Evolutionary conservation across 2,329 filamentous ascomycete genomes (phyloP).

Genomic region (Fusarium zealandicum): DNA sequence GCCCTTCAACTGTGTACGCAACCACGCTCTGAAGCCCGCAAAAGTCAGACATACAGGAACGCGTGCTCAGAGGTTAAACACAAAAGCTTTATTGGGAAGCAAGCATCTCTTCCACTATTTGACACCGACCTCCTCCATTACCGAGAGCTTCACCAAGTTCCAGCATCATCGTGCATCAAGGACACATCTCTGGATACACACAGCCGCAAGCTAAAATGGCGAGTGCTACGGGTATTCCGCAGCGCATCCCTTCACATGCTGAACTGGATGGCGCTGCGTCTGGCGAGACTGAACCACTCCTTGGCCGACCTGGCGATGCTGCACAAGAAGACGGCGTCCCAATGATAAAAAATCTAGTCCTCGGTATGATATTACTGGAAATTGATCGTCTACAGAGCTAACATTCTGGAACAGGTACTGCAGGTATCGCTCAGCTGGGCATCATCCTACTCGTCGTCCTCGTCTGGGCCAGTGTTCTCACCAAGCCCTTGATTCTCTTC

Average conservation of each 20-base stretch:
- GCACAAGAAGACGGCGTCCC: constrained; percentile 70
- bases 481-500: constrained; percentile 77
- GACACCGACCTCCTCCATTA: not conserved
- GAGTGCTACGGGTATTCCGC: constrained; percentile 71
- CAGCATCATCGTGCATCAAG: not conserved
- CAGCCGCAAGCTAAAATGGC: constrained; percentile 59
- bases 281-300: constrained; percentile 53
- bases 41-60: not conserved
- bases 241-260: constrained; percentile 48
- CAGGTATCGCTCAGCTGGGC: constrained; percentile 79
- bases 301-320: constrained; percentile 71
- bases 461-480: constrained; percentile 80
- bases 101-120: not conserved
- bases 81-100: not conserved
- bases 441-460: constrained; percentile 76
- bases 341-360: constrained; percentile 74
- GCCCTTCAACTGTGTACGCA: not conserved
- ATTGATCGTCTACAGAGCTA: constrained; percentile 26
- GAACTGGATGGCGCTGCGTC: constrained; percentile 37
- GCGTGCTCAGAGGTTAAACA: not conserved
- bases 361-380: constrained; percentile 60
- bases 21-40: not conserved
- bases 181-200: not conserved
- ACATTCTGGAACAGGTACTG: constrained; percentile 69
- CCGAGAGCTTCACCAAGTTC: not conserved